phyloP scores from a whole-genome alignment of 768 basidiomycete species.

The Ramaria sp. region DNA sequence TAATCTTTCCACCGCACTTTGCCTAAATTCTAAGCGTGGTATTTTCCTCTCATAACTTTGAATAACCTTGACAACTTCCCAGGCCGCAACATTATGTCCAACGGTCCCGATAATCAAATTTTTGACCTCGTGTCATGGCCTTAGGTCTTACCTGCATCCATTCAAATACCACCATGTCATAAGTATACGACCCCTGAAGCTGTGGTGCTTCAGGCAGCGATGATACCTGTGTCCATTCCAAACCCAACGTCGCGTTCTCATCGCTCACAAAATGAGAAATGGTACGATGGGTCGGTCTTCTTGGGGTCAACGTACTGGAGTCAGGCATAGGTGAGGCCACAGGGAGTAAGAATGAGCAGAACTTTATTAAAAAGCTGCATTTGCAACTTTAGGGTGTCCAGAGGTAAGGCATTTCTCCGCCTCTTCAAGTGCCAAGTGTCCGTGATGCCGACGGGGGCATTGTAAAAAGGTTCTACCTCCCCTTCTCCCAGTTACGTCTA shows the following conservation, averaged over 20 bases:
- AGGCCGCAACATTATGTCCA: no score
- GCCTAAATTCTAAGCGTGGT: no score
- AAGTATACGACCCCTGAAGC: background rate
- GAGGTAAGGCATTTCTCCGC: background rate
- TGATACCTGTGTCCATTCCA: background rate
- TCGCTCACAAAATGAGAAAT: background rate
- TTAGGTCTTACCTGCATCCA: background rate
- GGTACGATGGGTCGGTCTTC: background rate
- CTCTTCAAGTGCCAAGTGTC: no score
- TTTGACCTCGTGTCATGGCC: no score
- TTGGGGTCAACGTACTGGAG: background rate
- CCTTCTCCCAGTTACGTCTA: background rate
- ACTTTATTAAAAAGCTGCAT: background rate
- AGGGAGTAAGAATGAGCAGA: background rate
- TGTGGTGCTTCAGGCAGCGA: background rate
- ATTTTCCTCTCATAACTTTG: no score
- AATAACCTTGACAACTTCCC: no score
- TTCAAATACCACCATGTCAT: background rate
- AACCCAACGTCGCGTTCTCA: background rate
- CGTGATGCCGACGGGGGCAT: no score
- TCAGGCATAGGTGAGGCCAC: no score
- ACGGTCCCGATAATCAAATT: no score
- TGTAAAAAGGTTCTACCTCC: background rate
- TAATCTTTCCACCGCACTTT: no score
- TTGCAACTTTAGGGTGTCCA: background rate